These are phyloP conservation scores for Saccharomycopsis oosterbeekiorum DNA, from an alignment of 805 yeast genomes.

Conservation along the genomic window DNA sequence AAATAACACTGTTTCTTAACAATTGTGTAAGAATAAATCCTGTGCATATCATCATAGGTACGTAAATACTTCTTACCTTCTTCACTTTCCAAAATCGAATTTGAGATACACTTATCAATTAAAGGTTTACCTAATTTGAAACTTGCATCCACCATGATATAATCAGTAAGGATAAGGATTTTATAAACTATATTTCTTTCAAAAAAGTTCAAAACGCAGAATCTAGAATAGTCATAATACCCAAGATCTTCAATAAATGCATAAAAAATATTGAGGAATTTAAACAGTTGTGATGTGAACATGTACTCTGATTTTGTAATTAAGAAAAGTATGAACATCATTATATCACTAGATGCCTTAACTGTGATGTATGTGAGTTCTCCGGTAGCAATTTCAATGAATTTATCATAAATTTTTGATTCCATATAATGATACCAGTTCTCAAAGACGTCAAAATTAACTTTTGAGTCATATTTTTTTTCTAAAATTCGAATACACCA, in stretches of 20 bases:
- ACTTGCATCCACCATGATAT: background rate
- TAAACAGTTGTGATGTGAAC: background rate
- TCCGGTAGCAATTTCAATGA: background rate
- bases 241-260: background rate
- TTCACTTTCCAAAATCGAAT: background rate
- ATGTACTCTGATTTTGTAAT: background rate
- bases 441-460: background rate
- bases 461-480: background rate
- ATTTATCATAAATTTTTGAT: background rate
- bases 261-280: background rate
- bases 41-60: background rate
- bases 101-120: background rate
- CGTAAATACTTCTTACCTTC: background rate
- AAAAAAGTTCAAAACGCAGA: background rate
- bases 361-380: background rate
- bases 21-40: background rate
- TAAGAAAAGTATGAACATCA: background rate
- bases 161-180: background rate
- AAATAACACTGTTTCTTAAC: background rate
- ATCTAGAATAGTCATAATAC: background rate
- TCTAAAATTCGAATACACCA: background rate
- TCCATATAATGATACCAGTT: background rate
- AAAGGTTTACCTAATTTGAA: background rate
- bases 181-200: background rate
- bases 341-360: background rate